A percentile compares a stretch with the other conserved stretches of the same genome.
phyloP scores from a whole-genome alignment of 2,329 filamentous ascomycete genomes.

The Tricladium varicosporioides region DNA sequence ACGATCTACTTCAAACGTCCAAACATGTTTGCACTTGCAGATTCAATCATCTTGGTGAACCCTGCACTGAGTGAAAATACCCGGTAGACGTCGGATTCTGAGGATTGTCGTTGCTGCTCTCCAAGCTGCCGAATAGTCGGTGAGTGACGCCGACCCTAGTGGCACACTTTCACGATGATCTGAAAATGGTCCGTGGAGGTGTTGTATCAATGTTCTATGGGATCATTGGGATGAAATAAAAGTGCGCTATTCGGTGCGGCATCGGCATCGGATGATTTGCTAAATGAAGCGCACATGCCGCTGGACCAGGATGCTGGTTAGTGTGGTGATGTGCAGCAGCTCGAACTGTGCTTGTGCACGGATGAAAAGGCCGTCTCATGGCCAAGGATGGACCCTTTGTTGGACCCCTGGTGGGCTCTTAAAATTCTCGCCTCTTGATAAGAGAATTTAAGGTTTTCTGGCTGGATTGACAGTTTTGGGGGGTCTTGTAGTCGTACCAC shows the following conservation, averaged over 20 bases:
- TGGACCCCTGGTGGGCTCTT: too few species aligned
- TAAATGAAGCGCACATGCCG: background rate
- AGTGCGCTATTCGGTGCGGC: background rate
- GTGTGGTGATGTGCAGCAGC: background rate
- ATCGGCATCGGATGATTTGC: background rate
- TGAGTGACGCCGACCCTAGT: background rate
- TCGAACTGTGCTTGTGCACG: background rate
- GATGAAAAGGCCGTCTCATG: too few species aligned
- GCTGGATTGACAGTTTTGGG: too few species aligned
- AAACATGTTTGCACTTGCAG: background rate
- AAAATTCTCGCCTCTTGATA: too few species aligned
- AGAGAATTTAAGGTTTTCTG: too few species aligned
- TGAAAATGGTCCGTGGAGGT: background rate
- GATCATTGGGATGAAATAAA: background rate
- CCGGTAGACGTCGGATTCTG: background rate
- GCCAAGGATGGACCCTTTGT: too few species aligned
- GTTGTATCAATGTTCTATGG: background rate
- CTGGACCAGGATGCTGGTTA: conserved; percentile 1
- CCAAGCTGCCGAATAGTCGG: conserved; percentile 29
- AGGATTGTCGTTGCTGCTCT: background rate
- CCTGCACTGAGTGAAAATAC: background rate
- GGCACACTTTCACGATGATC: background rate
- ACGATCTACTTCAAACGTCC: background rate
- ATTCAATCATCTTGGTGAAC: background rate
- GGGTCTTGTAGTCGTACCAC: too few species aligned